phyloP scores from a whole-genome alignment of 805 yeast genomes.

The Candida multigemmis region DNA sequence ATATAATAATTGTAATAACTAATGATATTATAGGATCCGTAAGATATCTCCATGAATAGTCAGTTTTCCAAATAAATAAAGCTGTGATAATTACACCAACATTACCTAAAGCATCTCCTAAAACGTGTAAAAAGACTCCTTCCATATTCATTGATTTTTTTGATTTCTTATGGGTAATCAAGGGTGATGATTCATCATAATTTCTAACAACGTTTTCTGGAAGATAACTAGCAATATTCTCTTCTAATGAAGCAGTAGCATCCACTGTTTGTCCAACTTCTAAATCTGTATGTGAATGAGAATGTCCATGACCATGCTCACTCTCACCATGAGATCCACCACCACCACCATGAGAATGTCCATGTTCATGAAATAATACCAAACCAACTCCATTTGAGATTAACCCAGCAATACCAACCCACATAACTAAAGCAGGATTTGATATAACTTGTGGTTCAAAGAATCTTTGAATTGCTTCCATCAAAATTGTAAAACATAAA shows the following conservation, averaged over 20 bases:
- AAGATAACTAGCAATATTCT: conserved; percentile 24
- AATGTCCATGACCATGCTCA: conserved; percentile 18
- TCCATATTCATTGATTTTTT: conserved; percentile 85
- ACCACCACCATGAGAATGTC: conserved; percentile 29
- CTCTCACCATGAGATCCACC: conserved; percentile 3
- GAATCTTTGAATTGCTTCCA: conserved; percentile 89
- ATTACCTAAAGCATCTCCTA: conserved; percentile 95
- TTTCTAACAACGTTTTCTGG: conserved; percentile 40
- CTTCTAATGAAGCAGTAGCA: conserved; percentile 2
- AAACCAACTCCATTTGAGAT: conserved; percentile 77
- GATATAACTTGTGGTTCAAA: conserved; percentile 70
- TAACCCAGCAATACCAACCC: conserved; percentile 80
- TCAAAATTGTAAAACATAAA: conserved; percentile 80
- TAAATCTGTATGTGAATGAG: conserved; percentile 15
- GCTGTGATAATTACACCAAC: conserved; percentile 90
- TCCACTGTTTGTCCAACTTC: not conserved
- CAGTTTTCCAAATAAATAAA: conserved; percentile 86
- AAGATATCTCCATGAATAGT: conserved; percentile 79
- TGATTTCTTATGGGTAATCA: conserved; percentile 17
- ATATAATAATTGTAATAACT: conserved; percentile 78
- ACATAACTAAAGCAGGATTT: conserved; percentile 74
- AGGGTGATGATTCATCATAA: conserved; percentile 27
- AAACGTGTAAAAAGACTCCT: conserved; percentile 90
- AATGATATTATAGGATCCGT: conserved; percentile 83
- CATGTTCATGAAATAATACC: conserved; percentile 74